Evolutionary conservation across 176 grass and related monocot genomes (phyloP).

Genomic region (Lolium perenne): DNA sequence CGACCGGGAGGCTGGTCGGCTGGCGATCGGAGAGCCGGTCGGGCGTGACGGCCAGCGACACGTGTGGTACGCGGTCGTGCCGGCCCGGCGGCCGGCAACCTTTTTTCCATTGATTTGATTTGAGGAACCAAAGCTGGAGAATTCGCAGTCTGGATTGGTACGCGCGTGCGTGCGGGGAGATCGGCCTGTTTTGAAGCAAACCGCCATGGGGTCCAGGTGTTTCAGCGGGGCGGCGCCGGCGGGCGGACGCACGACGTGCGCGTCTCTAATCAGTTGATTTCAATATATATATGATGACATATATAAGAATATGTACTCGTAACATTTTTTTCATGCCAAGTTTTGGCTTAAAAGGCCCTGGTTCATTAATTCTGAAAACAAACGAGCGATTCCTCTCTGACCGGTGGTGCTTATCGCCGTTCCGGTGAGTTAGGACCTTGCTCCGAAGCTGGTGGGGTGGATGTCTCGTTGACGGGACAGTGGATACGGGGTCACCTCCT

Average conservation of each 20-base stretch:
- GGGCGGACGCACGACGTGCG: background rate
- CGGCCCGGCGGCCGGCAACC: background rate
- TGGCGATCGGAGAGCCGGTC: background rate
- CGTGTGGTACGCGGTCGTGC: background rate
- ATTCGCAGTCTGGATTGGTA: background rate
- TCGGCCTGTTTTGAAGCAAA: background rate
- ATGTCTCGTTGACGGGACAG: no score
- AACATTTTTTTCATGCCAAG: no score
- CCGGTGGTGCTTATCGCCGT: no score
- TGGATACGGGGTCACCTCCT: no score
- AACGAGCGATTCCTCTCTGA: no score
- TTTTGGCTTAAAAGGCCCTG: no score
- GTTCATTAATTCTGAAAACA: no score
- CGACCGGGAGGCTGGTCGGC: conserved; percentile 1
- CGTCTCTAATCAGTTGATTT: background rate
- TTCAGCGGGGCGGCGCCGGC: background rate
- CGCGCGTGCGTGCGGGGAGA: background rate
- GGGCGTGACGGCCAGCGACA: background rate
- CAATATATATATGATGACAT: no score
- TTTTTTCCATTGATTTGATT: no score
- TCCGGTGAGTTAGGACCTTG: no score
- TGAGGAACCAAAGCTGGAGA: background rate
- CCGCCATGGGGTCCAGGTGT: background rate
- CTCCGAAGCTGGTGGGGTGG: no score
- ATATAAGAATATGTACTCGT: no score